Evolutionary conservation across 805 yeast species (phyloP), one percentile per base, ranked within the genome.

Genomic region (Cyberlindnera maritima): DNA sequence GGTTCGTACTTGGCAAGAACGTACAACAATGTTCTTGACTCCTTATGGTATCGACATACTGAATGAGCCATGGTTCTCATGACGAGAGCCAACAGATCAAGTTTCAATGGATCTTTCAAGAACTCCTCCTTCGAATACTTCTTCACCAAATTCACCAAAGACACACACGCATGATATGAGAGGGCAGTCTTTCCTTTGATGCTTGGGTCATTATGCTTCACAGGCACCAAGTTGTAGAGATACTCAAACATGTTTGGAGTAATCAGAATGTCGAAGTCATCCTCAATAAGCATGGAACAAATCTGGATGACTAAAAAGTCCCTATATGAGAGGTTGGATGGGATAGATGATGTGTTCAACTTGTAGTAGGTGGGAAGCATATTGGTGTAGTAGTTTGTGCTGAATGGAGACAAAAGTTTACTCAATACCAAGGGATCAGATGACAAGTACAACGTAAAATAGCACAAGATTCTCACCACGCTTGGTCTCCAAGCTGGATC

Each of bases 241-340:
- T 78, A 69, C 57, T 85, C 86, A 41, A 78, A 74, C 32, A 80
- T 63, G 12, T 81, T 74, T 1, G 81, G 75, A 4, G 78, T 64
- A 13, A 74, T 57, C 4, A 67, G 52, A 14, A 48, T 49, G 43
- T 66, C 67, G 40, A 59, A 58, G 29, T 66, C 58, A 50, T 72
- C 71, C 23, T 63, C 46, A 17, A 61, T 52, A 6, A 81, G 54
- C 31, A 77, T 56, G 20, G 66, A 66, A 39, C 81, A 74, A 6
- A 80, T 59, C 40, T 82, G 86, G 6, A 74, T 68, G 0, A 84
- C 69, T 8, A 81, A 45, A 47, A 83, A 83, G 62, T 86, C 95
- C 50, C 92, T 65, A 45, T 80, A 76, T 1, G 88, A 80, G 10
- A 72, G 56, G 18, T 62, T 62, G 4, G 53, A 50, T n/a, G 62